phyloP scores from a whole-genome alignment of 2,329 filamentous ascomycete genomes.

The Fusarium cyanostomum region DNA sequence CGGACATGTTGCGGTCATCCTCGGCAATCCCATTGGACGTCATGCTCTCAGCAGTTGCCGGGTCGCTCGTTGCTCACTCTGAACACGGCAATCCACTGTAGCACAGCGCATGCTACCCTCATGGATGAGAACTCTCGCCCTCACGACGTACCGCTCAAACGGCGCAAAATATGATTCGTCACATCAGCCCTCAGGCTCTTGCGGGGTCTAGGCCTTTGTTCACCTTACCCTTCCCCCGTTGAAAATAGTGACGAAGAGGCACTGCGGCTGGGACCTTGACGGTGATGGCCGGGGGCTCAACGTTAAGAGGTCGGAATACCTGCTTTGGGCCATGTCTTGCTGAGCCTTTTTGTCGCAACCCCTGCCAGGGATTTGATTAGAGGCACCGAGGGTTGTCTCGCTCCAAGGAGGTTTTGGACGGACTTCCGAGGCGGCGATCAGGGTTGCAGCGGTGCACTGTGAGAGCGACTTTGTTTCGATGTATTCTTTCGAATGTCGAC shows the following conservation, averaged over 20 bases:
- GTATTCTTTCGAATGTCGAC: constrained; percentile 2
- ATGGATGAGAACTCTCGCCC: too few relatives aligned
- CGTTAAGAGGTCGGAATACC: constrained; percentile 1
- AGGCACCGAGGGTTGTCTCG: not conserved
- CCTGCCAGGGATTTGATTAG: constrained; percentile 1
- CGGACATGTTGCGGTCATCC: constrained; percentile 2
- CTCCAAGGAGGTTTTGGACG: not conserved
- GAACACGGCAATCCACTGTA: constrained; percentile 21
- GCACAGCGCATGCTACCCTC: constrained; percentile 17
- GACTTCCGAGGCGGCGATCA: not conserved
- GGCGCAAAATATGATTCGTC: constrained; percentile 39
- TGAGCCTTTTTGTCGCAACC: constrained; percentile 21
- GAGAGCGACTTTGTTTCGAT: constrained; percentile 16
- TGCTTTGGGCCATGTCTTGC: constrained; percentile 10
- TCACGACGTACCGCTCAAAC: not conserved
- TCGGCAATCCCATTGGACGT: constrained; percentile 18
- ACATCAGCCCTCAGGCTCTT: constrained; percentile 19
- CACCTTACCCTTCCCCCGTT: not conserved
- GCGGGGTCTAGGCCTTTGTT: constrained; percentile 18
- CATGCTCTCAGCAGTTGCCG: not conserved
- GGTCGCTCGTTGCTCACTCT: constrained; percentile 3
- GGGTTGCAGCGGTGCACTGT: constrained; percentile 24
- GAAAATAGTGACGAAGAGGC: not conserved
- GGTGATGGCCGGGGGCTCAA: not conserved
- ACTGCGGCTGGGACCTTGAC: constrained; percentile 11